Base-by-base conservation (phyloP, 257 asterid genomes). In the Catharanthus roseus region DNA sequence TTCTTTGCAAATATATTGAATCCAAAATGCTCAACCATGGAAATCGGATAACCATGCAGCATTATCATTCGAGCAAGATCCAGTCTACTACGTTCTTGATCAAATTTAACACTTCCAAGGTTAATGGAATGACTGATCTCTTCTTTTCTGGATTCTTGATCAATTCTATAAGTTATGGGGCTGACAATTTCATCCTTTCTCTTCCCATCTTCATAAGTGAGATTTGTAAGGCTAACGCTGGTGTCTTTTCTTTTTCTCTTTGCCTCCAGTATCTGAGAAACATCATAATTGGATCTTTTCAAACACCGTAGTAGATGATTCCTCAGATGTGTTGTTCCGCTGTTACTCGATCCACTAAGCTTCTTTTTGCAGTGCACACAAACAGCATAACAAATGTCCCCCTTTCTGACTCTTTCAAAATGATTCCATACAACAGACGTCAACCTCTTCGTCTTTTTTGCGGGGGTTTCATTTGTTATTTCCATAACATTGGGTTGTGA, bases 61-160 rank as follows among this genome's bases (percentile, higher is more conserved):
- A 95, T 95, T 49, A 95, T 90, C 97, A 95, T 95, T 72, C 97
- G 90, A 73, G 97, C 97, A 24, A 91, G 95, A 86, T 95, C 99
- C 82, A 87, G 72, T 69, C 86, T 74, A 64, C 99, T 91, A 39
- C 96, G 89, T 50, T 85, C 95, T 84, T 89, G 97, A 77, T 95
- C 95, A 79, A 91, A 95, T 62, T 69, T 89, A 75, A 79, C 86
- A 85, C 88, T 87, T 73, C 96, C 95, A 54, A 83, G 76, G 75
- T 75, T 89, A 81, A 89, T 56, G 34, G 89, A 70, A 76, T 82
- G 93, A 74, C 26, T 72, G 19, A 65, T 57, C 76, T 93, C 95
- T 57, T 93, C 97, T 74, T 77, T 87, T 76, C 71, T 88, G 71
- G 72, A 93, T 72, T 86, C 97, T 51, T 77, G 90, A 41, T 86